Evolutionary conservation across 768 basidiomycete genomes (phyloP).

Genomic region (Agaricus blazei): DNA sequence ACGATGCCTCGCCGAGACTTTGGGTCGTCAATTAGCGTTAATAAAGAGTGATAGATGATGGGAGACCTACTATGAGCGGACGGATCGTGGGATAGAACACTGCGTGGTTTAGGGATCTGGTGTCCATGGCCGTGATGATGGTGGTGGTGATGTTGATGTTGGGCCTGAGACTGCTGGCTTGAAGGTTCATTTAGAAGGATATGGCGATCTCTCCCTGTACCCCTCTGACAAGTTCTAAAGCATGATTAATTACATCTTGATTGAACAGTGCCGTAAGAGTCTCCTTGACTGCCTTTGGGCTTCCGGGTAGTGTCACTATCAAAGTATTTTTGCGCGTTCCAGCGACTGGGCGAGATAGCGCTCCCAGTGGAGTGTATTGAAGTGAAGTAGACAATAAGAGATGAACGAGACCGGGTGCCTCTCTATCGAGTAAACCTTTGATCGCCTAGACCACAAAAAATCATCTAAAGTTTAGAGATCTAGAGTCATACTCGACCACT

Average conservation of each 20-base stretch:
- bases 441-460: constrained; percentile 40
- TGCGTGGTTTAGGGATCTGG: constrained; percentile 48
- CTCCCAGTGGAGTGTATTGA: constrained; percentile 71
- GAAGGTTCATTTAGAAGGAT: constrained; percentile 30
- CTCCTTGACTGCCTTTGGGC: constrained; percentile 80
- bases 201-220: constrained; percentile 58
- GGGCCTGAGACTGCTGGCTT: constrained; percentile 8
- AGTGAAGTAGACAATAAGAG: constrained; percentile 66
- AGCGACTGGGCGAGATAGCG: constrained; percentile 78
- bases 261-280: constrained; percentile 60
- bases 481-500: not conserved
- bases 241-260: constrained; percentile 59
- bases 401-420: constrained; percentile 70
- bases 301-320: constrained; percentile 79
- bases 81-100: constrained; percentile 62
- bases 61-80: constrained; percentile 31
- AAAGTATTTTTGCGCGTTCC: constrained; percentile 65
- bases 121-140: constrained; percentile 28
- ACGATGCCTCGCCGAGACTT: constrained; percentile 69
- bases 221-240: constrained; percentile 71
- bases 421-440: constrained; percentile 56
- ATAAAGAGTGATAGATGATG: not conserved
- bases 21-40: constrained; percentile 3
- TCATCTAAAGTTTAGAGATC: not conserved
- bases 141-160: constrained; percentile 15